phyloP scores from a whole-genome alignment of 495 filamentous ascomycete species.

The Neurospora pannonica region DNA sequence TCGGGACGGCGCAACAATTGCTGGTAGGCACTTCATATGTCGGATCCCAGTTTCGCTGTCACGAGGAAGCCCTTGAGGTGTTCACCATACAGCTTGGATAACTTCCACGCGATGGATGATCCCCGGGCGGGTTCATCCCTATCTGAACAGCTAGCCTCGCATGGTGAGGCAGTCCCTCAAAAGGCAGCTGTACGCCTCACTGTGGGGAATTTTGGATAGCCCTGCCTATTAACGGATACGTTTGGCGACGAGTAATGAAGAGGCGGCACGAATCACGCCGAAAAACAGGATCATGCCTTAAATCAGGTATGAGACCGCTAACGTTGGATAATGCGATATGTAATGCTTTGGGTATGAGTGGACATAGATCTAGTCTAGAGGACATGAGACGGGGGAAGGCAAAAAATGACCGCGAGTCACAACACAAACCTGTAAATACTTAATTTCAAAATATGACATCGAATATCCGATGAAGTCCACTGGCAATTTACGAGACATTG shows the following conservation, averaged over 20 bases:
- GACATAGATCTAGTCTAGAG: neutral
- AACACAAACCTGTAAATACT: neutral
- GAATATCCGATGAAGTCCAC: neutral
- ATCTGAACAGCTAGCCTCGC: neutral
- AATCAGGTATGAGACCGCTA: neutral
- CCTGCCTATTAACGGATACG: neutral
- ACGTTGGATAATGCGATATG: neutral
- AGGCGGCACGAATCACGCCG: neutral
- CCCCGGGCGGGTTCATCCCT: neutral
- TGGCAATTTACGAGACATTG: neutral
- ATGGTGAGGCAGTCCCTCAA: neutral
- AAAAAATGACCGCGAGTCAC: neutral
- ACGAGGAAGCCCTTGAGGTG: neutral
- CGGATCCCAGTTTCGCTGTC: neutral
- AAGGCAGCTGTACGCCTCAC: neutral
- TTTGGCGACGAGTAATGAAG: neutral
- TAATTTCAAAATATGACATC: neutral
- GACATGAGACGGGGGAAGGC: neutral
- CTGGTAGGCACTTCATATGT: neutral
- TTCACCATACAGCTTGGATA: neutral
- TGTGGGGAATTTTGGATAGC: neutral
- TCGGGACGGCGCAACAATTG: neutral
- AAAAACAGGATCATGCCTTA: neutral
- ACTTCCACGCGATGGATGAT: neutral
- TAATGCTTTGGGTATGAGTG: neutral